These are phyloP conservation scores for Fusarium bulbicola DNA, from an alignment of 2,329 filamentous ascomycete genomes.

Conservation along the genomic window DNA sequence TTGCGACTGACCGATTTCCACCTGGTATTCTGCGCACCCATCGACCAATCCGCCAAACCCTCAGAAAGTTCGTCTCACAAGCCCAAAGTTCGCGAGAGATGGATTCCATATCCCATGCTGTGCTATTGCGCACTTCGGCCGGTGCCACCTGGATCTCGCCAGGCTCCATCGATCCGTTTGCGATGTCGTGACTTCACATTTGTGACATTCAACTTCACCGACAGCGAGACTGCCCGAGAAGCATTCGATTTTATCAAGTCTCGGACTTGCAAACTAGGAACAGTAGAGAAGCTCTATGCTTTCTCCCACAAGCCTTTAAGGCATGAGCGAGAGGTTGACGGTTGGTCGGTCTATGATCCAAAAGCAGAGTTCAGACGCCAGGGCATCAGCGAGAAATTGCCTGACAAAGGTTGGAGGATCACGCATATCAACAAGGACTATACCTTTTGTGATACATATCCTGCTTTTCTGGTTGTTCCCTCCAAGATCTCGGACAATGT, in stretches of 20 bases:
- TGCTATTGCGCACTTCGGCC: constrained; percentile 81
- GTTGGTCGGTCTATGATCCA: constrained; percentile 87
- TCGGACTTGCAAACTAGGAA: constrained; percentile 82
- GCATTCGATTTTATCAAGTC: constrained; percentile 87
- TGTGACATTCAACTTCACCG: constrained; percentile 86
- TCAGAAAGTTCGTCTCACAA: constrained; percentile 34
- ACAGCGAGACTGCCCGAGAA: constrained; percentile 79
- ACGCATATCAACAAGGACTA: constrained; percentile 92
- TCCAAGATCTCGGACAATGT: constrained; percentile 95
- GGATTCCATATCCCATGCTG: constrained; percentile 96
- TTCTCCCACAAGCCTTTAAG: constrained; percentile 83
- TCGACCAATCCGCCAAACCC: constrained; percentile 43
- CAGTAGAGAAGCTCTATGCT: constrained; percentile 89
- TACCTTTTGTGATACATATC: constrained; percentile 91
- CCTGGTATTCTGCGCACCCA: constrained; percentile 61
- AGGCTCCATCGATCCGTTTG: constrained; percentile 84
- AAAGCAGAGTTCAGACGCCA: constrained; percentile 86
- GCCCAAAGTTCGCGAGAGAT: constrained; percentile 71
- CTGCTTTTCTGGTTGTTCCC: constrained; percentile 84
- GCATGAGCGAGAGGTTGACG: constrained; percentile 77
- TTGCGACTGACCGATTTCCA: constrained; percentile 72
- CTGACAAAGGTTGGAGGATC: constrained; percentile 85
- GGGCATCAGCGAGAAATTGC: constrained; percentile 84
- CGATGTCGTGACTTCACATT: constrained; percentile 94
- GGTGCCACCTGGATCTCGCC: constrained; percentile 72